These are phyloP conservation scores for Acer negundo DNA, from an alignment of 345 rosid species.

Conservation along the genomic window DNA sequence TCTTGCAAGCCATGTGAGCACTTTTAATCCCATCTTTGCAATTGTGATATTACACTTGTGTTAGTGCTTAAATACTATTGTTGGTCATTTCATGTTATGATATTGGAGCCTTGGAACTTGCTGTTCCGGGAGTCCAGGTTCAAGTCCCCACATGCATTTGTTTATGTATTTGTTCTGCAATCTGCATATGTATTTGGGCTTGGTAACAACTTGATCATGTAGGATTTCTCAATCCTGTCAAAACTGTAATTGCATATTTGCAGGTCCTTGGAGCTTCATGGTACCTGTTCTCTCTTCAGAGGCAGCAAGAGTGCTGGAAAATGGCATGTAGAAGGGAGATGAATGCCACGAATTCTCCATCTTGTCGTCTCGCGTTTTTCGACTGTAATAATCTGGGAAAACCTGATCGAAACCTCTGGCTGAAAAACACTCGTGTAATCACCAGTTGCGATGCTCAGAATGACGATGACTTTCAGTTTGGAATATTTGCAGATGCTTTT, in stretches of 20 bases:
- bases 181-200: no score
- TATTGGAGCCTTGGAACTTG: no score
- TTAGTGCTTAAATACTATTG: no score
- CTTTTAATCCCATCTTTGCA: neutral
- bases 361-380: slow-evolving; percentile 52
- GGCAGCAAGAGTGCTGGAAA: slow-evolving; percentile 72
- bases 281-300: slow-evolving; percentile 74
- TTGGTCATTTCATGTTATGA: no score
- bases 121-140: no score
- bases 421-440: slow-evolving; percentile 45
- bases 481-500: slow-evolving; percentile 76
- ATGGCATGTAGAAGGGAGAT: slow-evolving; percentile 53
- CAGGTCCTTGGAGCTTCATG: slow-evolving; percentile 81
- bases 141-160: no score
- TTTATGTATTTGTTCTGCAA: no score
- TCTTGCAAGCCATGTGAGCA: slow-evolving; percentile 78
- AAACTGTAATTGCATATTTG: slow-evolving; percentile 32
- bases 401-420: slow-evolving; percentile 64
- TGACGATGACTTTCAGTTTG: slow-evolving; percentile 56
- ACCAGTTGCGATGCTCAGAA: slow-evolving; percentile 54
- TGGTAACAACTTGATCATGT: no score
- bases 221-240: no score
- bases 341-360: slow-evolving; percentile 45
- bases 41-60: no score
- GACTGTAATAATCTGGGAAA: slow-evolving; percentile 54